A percentile compares a stretch with the other conserved stretches of the same genome.
Conservation (phyloP, 2,329 filamentous ascomycete species). For the Talaromyces sp. region DNA sequence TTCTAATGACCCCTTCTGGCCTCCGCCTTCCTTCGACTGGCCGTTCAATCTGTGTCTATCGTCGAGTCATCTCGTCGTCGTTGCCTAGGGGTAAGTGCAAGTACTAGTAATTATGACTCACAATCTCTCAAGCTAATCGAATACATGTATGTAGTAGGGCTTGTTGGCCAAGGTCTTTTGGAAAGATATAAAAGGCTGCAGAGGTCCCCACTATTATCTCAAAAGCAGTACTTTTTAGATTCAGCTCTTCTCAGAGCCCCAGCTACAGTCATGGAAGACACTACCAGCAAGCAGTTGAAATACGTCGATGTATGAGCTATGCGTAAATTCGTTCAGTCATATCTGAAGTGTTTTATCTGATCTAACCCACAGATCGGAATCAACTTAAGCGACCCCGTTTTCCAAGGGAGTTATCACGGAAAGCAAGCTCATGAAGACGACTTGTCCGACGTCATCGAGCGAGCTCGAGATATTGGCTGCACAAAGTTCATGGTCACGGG, state of each 20-base stretch:
- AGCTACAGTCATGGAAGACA: slow-evolving; percentile 8
- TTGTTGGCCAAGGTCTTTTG: neutral
- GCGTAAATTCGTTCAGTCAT: neutral
- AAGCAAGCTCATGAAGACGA: slow-evolving; percentile 53
- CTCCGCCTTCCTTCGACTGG: neutral
- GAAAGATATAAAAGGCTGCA: neutral
- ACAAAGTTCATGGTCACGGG: slow-evolving; percentile 89
- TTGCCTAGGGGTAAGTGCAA: slow-evolving; percentile 4
- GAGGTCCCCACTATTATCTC: neutral
- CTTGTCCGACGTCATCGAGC: slow-evolving; percentile 62
- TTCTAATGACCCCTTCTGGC: neutral
- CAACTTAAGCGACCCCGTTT: slow-evolving; percentile 91
- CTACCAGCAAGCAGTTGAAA: slow-evolving; percentile 31
- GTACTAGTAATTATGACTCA: neutral
- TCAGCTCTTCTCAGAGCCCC: neutral
- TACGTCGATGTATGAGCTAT: slow-evolving; percentile 41
- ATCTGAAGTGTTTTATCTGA: neutral
- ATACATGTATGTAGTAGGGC: neutral
- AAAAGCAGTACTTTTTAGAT: neutral
- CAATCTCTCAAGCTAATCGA: neutral
- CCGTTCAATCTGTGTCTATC: neutral
- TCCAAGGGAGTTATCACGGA: slow-evolving; percentile 76
- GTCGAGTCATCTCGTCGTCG: slow-evolving; percentile 4
- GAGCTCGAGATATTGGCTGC: slow-evolving; percentile 73
- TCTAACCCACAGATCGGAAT: slow-evolving; percentile 64